Conservation (phyloP, 371 early-diverging fungal genomes). For the Mortierella sp. region DNA sequence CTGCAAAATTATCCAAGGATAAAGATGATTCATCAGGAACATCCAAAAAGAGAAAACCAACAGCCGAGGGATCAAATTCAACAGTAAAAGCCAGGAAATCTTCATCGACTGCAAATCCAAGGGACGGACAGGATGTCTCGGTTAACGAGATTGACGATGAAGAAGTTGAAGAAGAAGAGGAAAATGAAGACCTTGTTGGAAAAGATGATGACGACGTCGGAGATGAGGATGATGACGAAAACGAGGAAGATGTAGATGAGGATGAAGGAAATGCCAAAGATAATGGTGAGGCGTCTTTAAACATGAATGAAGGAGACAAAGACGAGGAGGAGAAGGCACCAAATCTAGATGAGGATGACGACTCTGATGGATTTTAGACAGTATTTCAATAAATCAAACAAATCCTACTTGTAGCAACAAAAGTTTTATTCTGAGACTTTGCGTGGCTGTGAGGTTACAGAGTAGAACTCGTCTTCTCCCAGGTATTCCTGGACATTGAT, state of each 20-base stretch:
- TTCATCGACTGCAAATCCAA: slow-evolving; percentile 32
- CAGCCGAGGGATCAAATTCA: slow-evolving; percentile 13
- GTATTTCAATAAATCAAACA: not conserved
- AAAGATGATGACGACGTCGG: slow-evolving; percentile 27
- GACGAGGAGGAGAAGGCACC: slow-evolving; percentile 31
- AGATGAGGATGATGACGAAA: slow-evolving; percentile 29
- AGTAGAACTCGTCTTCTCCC: slow-evolving; percentile 62
- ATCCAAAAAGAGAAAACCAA: slow-evolving; percentile 48
- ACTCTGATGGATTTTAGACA: slow-evolving; percentile 51
- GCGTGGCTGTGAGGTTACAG: slow-evolving; percentile 23
- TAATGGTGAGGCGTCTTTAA: slow-evolving; percentile 12
- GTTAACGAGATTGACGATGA: slow-evolving; percentile 27
- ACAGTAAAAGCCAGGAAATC: slow-evolving; percentile 45
- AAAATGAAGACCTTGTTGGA: slow-evolving; percentile 20
- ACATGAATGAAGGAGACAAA: slow-evolving; percentile 46
- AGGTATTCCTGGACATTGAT: slow-evolving; percentile 67
- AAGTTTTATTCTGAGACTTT: slow-evolving; percentile 22
- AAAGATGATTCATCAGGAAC: slow-evolving; percentile 21
- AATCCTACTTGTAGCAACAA: too few species aligned
- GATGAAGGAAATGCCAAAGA: not conserved
- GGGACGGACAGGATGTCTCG: slow-evolving; percentile 31
- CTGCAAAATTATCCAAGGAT: slow-evolving; percentile 26
- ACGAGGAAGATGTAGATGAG: slow-evolving; percentile 28
- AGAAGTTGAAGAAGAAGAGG: slow-evolving; percentile 14
- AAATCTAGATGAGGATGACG: slow-evolving; percentile 55